Base-by-base conservation (phyloP, 768 basidiomycete genomes). In the Pulveroboletus frians region DNA sequence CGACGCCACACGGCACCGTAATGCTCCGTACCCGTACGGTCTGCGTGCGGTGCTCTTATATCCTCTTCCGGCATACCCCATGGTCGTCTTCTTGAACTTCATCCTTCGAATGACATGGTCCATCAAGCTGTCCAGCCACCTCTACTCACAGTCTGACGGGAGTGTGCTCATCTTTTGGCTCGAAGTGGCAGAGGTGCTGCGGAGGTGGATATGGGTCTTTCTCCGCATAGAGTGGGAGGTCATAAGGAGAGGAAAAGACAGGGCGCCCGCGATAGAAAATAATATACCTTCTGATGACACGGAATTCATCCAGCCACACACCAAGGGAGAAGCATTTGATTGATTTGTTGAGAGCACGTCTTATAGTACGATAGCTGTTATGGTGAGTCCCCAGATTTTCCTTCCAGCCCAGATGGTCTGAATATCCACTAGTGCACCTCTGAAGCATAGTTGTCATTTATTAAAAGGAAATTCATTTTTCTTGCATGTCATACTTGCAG, bases 121-220 rank as follows among this genome's bases (percentile, higher is more conserved):
- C 8, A 79, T 94, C 69, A 94, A 92, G 63, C 73, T 97, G 23
- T 90, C 87, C 10, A 83, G 80, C 44, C 92, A 97, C 67, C 76
- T 96, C 43, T 86, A 94, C 69, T 77, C 83, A 11, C 72, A 76
- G 47, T 68, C 76, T n/a, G 90, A 94, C 58, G 85, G 92, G 32
- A 88, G 86, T 58, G 71, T 78, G 15, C 76, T 86, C 17, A 89
- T 95, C 36, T 96, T 98, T 70, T 80, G 85, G 76, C 78, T 98
- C 45, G 93, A 99, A 69, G 76, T 88, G 37, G 82, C 93, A 29
- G 96, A 98, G 70, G 70, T 99, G 27, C 63, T 92, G 31, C 76
- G 96, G 54, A 71, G 96, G 59, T 99, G 96, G 96, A 78, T 97
- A 73, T 99, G 96, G 96, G 92, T 96, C 23, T 98, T 96, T 69